These are phyloP conservation scores for Exidia glandulosa DNA, from an alignment of 768 basidiomycete genomes.

Conservation along the genomic window DNA sequence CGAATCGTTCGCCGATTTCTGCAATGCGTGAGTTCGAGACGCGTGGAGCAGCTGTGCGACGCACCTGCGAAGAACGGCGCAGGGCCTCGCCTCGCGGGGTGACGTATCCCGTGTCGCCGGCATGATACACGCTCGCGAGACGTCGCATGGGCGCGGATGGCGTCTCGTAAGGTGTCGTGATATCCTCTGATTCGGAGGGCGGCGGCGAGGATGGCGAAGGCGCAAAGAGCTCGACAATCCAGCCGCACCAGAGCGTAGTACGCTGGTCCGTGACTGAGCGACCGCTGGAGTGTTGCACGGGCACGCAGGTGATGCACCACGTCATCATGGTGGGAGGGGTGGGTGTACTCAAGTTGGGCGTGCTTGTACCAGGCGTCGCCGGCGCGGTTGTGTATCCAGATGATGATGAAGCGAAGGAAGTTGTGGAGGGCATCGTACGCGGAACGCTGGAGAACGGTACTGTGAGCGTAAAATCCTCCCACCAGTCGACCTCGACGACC, in stretches of 20 bases:
- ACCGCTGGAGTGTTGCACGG: slow-evolving; percentile 34
- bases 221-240: slow-evolving; percentile 22
- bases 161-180: neutral
- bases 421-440: neutral
- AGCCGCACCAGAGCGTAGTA: slow-evolving; percentile 29
- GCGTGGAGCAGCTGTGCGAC: neutral
- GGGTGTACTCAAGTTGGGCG: too few species aligned
- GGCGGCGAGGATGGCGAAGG: slow-evolving; percentile 6
- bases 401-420: too few species aligned
- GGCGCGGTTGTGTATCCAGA: too few species aligned
- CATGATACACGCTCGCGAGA: slow-evolving; percentile 13
- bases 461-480: slow-evolving; percentile 17
- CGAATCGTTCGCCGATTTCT: slow-evolving; percentile 30
- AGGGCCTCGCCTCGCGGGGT: slow-evolving; percentile 16
- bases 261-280: slow-evolving; percentile 20
- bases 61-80: slow-evolving; percentile 28
- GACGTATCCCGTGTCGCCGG: slow-evolving; percentile 29
- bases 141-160: neutral
- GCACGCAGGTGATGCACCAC: slow-evolving; percentile 26
- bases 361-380: too few species aligned
- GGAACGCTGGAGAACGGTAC: neutral
- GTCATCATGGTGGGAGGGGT: too few species aligned
- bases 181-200: slow-evolving; percentile 7
- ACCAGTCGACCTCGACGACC: slow-evolving; percentile 31
- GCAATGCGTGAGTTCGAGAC: neutral